Evolutionary conservation across 2,329 filamentous ascomycete species (phyloP).

Genomic region (Pseudonectria buxi): DNA sequence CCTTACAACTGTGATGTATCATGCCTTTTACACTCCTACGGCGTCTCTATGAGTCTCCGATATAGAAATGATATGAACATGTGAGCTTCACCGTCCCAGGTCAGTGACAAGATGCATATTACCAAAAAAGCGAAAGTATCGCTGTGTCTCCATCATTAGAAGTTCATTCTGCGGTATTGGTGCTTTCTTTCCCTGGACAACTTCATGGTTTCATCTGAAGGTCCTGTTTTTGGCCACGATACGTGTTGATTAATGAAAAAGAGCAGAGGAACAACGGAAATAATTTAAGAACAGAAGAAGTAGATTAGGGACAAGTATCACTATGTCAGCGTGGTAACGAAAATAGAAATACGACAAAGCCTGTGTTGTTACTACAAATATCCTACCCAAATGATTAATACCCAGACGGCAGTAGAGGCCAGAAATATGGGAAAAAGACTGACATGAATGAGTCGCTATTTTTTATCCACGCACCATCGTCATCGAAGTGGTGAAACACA

Average conservation of each 20-base stretch:
- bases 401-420: no score
- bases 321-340: conserved; percentile 14
- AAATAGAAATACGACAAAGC: conserved; percentile 15
- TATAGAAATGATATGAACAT: no score
- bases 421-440: background rate
- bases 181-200: conserved; percentile 12
- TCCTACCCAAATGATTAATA: no score
- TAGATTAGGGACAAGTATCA: conserved; percentile 18
- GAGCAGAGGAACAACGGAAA: conserved; percentile 13
- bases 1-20: no score
- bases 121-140: conserved; percentile 14
- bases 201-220: conserved; percentile 10
- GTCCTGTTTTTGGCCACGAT: conserved; percentile 12
- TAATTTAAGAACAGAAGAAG: conserved; percentile 14
- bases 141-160: conserved; percentile 14
- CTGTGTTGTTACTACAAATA: conserved; percentile 17
- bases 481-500: conserved; percentile 20
- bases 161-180: conserved; percentile 11
- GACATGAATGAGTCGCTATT: conserved; percentile 16
- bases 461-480: conserved; percentile 14
- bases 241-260: conserved; percentile 18
- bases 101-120: conserved; percentile 17
- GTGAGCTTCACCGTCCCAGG: no score
- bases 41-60: no score
- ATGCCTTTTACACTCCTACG: no score